Conservation (phyloP, 2,329 filamentous ascomycete species). For the Aspergillus ibericus region DNA sequence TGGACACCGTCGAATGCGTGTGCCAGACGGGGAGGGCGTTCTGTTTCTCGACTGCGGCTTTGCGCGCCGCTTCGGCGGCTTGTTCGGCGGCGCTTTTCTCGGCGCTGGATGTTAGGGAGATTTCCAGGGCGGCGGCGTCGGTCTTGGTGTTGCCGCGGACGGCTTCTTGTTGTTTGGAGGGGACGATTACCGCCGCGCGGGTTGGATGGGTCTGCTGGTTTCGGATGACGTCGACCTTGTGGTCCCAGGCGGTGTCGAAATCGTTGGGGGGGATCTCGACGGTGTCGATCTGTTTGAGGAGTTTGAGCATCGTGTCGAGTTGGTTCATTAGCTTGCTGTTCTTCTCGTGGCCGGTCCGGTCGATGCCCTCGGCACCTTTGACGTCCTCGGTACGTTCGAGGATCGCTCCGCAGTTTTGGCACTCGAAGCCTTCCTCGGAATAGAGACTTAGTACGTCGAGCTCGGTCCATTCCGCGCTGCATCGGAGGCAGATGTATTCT, state of each 20-base stretch:
- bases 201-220: constrained; percentile 45
- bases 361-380: constrained; percentile 43
- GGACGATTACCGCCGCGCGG: constrained; percentile 43
- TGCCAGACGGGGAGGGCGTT: constrained; percentile 56
- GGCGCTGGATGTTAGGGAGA: constrained; percentile 50
- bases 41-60: constrained; percentile 51
- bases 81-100: constrained; percentile 53
- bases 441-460: constrained; percentile 84
- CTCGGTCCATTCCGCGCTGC: constrained; percentile 81
- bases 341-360: constrained; percentile 51
- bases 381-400: constrained; percentile 48
- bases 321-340: constrained; percentile 52
- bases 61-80: constrained; percentile 48
- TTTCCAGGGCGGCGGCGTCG: constrained; percentile 46
- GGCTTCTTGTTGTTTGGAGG: constrained; percentile 39
- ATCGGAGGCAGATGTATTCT: constrained; percentile 81
- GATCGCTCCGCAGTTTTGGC: constrained; percentile 68
- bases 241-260: constrained; percentile 51
- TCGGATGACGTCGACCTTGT: constrained; percentile 47
- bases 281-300: constrained; percentile 50
- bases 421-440: constrained; percentile 69
- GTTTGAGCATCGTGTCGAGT: constrained; percentile 47
- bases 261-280: constrained; percentile 51
- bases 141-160: constrained; percentile 47
- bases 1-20: constrained; percentile 51